A percentile compares a stretch with the other conserved stretches of the same genome.
Conservation (phyloP, 2,329 filamentous ascomycete species). For the Lachnellula hyalina region DNA sequence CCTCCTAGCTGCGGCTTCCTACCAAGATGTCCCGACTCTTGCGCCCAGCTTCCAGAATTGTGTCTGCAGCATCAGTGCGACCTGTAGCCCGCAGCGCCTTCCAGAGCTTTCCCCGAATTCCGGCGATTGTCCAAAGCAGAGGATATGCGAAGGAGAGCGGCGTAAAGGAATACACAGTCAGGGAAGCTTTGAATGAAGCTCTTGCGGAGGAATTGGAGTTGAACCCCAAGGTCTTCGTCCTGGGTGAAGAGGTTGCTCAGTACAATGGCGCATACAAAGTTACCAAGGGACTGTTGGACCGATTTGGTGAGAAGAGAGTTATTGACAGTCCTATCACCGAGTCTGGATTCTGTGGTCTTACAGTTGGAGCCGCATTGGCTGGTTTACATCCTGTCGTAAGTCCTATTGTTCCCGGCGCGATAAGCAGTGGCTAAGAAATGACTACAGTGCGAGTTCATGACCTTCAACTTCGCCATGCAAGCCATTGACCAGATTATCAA, state of each 20-base stretch:
- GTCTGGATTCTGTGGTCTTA: conserved; percentile 89
- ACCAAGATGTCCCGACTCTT: conserved; percentile 48
- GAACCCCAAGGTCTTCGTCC: conserved; percentile 91
- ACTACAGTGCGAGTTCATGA: conserved; percentile 95
- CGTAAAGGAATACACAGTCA: conserved; percentile 89
- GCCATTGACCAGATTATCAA: conserved; percentile 99
- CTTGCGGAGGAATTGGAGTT: conserved; percentile 93
- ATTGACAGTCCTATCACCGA: conserved; percentile 99
- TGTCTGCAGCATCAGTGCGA: conserved; percentile 47
- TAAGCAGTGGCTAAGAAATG: conserved; percentile 14
- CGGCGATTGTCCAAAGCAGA: conserved; percentile 29
- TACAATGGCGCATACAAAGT: conserved; percentile 99
- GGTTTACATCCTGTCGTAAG: conserved; percentile 90
- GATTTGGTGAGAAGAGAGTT: conserved; percentile 94
- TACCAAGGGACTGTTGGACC: conserved; percentile 93
- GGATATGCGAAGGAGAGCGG: conserved; percentile 39
- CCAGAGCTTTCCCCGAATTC: conserved; percentile 37
- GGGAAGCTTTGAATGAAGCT: conserved; percentile 96
- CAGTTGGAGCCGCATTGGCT: conserved; percentile 89
- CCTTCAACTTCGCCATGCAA: conserved; percentile 99
- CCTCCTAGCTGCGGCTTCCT: conserved; percentile 16
- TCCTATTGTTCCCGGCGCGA: conserved; percentile 25
- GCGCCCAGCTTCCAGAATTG: conserved; percentile 57
- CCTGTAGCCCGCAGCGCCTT: conserved; percentile 46
- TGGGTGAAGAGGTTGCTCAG: conserved; percentile 98